Conservation (phyloP, 257 asterid genomes). For the Solanum gracilifrons region DNA sequence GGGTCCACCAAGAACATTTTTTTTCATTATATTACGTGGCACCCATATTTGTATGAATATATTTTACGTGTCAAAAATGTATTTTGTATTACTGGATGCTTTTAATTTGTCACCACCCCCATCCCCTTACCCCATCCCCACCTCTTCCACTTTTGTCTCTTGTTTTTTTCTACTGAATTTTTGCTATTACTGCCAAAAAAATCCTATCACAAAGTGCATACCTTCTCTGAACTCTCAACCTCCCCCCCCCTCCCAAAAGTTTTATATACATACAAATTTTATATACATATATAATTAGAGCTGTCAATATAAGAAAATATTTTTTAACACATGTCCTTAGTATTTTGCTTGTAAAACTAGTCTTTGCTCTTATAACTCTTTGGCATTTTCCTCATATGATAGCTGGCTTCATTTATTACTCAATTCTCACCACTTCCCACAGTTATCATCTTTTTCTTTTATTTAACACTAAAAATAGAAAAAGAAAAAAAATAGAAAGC, state of each 20-base stretch:
- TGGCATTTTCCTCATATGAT: not conserved
- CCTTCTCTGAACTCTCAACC: not conserved
- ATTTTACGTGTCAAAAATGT: constrained; percentile 18
- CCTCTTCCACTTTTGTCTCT: not conserved
- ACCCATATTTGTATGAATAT: not conserved
- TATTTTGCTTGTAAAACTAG: not conserved
- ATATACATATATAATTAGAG: not conserved
- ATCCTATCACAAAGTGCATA: not conserved
- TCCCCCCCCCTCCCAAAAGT: not conserved
- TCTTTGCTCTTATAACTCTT: not conserved
- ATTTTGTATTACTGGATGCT: not conserved
- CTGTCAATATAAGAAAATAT: not conserved
- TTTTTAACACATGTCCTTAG: not conserved
- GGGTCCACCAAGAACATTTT: not conserved
- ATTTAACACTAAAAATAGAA: not conserved
- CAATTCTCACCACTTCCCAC: not conserved
- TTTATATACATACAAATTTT: not conserved
- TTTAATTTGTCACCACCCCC: not conserved
- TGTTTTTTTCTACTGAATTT: not conserved
- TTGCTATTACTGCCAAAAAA: not conserved
- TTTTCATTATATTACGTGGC: not conserved
- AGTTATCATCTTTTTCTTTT: not conserved
- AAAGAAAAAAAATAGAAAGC: not conserved
- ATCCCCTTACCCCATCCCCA: not conserved
- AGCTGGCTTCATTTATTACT: not conserved